Evolutionary conservation across 257 asterid species (phyloP).

Genomic region (Jaltomata sinuosa): DNA sequence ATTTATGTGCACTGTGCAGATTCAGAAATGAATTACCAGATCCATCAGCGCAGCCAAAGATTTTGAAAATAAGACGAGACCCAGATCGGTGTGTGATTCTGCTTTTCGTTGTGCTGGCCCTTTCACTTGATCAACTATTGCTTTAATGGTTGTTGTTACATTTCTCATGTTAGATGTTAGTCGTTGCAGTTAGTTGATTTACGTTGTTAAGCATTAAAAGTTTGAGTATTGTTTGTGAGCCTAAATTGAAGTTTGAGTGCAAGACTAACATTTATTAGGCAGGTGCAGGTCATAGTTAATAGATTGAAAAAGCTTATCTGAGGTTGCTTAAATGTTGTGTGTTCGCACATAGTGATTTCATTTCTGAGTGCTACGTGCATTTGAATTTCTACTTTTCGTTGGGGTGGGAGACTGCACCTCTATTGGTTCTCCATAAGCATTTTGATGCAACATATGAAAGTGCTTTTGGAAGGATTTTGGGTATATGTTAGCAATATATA

Average conservation of each 20-base stretch:
- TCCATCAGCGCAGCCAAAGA: constrained; percentile 94
- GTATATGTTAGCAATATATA: neutral
- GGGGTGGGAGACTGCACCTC: neutral
- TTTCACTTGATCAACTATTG: neutral
- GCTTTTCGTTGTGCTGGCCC: neutral
- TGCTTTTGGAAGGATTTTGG: neutral
- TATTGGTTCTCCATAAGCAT: neutral
- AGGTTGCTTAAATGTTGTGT: neutral
- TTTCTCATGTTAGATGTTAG: neutral
- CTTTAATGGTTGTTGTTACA: neutral
- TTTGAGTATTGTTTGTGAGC: neutral
- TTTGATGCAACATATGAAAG: neutral
- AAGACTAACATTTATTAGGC: neutral
- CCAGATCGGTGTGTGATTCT: constrained; percentile 58
- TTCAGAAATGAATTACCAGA: constrained; percentile 97
- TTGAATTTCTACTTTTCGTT: neutral
- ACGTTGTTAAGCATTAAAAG: neutral
- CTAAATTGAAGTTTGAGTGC: neutral
- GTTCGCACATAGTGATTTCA: neutral
- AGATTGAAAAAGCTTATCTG: neutral
- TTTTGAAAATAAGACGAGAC: constrained; percentile 59
- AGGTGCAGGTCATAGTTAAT: neutral
- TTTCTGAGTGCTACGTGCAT: neutral
- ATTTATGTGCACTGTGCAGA: constrained; percentile 32
- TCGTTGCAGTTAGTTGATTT: neutral